Percentiles rank a stretch among this genome's conserved stretches.
Conservation (phyloP, 2,329 filamentous ascomycete species). For the Claviceps quebecensis region DNA sequence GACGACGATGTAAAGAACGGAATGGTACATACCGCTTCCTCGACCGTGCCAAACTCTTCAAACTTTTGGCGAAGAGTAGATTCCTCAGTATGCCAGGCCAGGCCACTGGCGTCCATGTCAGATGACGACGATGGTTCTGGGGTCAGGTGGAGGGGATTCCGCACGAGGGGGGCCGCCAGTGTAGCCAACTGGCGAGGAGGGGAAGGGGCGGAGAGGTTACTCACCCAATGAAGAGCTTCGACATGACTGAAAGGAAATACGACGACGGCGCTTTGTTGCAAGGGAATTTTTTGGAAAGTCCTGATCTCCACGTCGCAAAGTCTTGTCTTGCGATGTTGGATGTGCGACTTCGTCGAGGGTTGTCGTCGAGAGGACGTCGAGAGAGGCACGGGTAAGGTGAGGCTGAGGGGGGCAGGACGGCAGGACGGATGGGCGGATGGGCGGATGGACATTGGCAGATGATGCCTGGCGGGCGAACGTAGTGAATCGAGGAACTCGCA, state of each 20-base stretch:
- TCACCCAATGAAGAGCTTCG: constrained; percentile 92
- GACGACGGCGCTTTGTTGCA: constrained; percentile 1
- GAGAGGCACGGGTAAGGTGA: background rate
- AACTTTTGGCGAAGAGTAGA: constrained; percentile 77
- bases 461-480: background rate
- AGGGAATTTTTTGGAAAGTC: background rate
- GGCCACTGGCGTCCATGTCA: constrained; percentile 48
- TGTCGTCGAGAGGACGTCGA: background rate
- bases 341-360: background rate
- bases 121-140: constrained; percentile 1
- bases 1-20: constrained; percentile 1
- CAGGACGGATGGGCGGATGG: background rate
- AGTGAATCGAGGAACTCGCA: background rate
- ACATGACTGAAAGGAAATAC: constrained; percentile 42
- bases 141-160: background rate
- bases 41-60: constrained; percentile 76
- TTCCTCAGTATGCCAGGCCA: constrained; percentile 97
- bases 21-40: constrained; percentile 72
- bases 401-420: background rate
- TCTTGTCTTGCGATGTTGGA: background rate
- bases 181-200: background rate
- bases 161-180: background rate
- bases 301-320: background rate
- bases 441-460: constrained; percentile 4
- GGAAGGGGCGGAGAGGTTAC: constrained; percentile 15